phyloP scores from a whole-genome alignment of 2,329 filamentous ascomycete genomes.

The Erysiphe neolycopersici region DNA sequence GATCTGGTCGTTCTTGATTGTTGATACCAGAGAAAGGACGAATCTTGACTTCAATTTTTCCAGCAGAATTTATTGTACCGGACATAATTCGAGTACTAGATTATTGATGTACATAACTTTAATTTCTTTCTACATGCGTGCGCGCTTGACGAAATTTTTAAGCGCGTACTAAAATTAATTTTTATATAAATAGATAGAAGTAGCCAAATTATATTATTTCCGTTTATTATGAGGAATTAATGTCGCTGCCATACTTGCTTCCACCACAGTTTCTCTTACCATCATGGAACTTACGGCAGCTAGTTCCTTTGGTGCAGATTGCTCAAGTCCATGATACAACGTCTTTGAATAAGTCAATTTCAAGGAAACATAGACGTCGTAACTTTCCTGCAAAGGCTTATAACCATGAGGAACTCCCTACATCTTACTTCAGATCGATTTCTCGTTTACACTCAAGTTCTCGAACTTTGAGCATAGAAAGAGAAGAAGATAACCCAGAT shows the following conservation, averaged over 20 bases:
- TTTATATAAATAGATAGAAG: too few relatives aligned
- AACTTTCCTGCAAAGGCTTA: neutral
- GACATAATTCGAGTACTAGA: neutral
- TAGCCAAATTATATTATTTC: too few relatives aligned
- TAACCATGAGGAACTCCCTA: neutral
- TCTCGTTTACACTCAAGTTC: neutral
- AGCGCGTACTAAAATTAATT: too few relatives aligned
- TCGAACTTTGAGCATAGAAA: neutral
- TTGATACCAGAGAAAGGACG: slow-evolving; percentile 8
- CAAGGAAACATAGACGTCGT: neutral
- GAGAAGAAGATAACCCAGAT: neutral
- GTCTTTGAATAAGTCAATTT: neutral
- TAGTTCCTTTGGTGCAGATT: slow-evolving; percentile 1
- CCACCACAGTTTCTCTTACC: slow-evolving; percentile 18
- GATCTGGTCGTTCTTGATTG: slow-evolving; percentile 11
- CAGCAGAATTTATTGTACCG: slow-evolving; percentile 2
- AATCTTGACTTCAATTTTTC: slow-evolving; percentile 13
- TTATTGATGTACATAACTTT: too few relatives aligned
- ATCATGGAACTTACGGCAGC: slow-evolving; percentile 15
- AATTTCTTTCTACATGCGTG: too few relatives aligned
- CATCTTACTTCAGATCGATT: neutral
- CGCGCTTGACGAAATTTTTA: too few relatives aligned
- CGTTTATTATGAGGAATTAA: neutral
- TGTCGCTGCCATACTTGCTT: slow-evolving; percentile 18
- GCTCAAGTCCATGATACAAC: neutral